Evolutionary conservation across 2,329 filamentous ascomycete genomes (phyloP), one percentile per base, ranked within the genome.

Genomic region (Kalmusia sp.): DNA sequence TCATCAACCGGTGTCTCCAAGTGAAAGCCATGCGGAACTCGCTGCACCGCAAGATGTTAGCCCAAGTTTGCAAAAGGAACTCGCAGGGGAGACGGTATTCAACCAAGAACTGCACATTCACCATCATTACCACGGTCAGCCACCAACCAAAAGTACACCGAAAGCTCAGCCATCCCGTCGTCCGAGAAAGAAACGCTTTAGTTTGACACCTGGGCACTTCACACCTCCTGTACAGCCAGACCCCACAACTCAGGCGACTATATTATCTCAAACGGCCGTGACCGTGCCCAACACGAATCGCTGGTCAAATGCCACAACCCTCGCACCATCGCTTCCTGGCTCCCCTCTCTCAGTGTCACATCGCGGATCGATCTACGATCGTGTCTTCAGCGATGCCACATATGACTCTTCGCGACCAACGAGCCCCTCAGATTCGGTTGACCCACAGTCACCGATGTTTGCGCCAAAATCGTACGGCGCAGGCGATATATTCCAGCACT

Each of bases 91-190:
- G 17, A 56, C 61, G 33, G 21, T 60, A 4, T 50, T 63, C 34
- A 69, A 72, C 15, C 70, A 70, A 48, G 91, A 95, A 65, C 78
- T 97, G 12, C 93, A 97, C 65, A 90, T 98, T 39, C 93, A 98
- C 68, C 93, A 98, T 66, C 93, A 98, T 70, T 96, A 96, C 69
- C 92, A 97, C 62, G 84, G 88, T 9, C 78, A 86, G 1, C 71
- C 77, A 25, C 66, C 57, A 3, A 51, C 43, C 58, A 62, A 77
- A 60, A 63, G 68, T 63, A 45, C 58, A 77, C 86, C 70, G 79
- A 90, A 52, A 68, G 72, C 14, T 46, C 74, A 35, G 8, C 64
- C 75, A 3, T 71, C 79, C 49, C 84, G 84, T 61, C 84, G 84
- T 59, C 87, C 87, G 54, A 79, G 84, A 7, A 91, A 87, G 76